Evolutionary conservation across 1,284 basidiomycete species (phyloP).

Genomic region (Calocybe gambosa): DNA sequence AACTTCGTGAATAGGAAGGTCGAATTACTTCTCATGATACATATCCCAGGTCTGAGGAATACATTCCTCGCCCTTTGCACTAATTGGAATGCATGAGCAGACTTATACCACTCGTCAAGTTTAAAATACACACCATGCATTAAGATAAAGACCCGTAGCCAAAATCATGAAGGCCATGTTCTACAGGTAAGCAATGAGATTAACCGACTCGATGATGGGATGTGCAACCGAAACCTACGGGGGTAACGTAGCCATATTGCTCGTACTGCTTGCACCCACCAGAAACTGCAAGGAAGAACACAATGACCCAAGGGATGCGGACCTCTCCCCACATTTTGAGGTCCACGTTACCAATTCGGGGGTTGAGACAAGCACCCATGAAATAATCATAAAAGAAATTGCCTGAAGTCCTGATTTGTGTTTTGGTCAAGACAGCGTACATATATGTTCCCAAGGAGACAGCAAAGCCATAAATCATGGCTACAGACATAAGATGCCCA

Average conservation of each 20-base stretch:
- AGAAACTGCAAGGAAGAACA: conserved; percentile 90
- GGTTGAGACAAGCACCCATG: conserved; percentile 96
- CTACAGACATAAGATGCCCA: conserved; percentile 93
- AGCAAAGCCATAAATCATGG: conserved; percentile 87
- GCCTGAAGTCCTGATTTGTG: conserved; percentile 88
- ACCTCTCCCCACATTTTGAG: conserved; percentile 99
- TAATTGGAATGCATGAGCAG: conserved; percentile 12
- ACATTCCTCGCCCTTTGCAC: conserved; percentile 89
- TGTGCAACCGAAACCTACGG: conserved; percentile 41
- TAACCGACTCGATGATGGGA: neutral
- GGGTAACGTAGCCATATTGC: conserved; percentile 85
- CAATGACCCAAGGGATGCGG: conserved; percentile 94
- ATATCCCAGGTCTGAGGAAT: conserved; percentile 99
- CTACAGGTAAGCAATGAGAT: conserved; percentile 29
- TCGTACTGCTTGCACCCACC: conserved; percentile 97
- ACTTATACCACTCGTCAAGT: too few relatives aligned
- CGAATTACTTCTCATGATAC: conserved; percentile 85
- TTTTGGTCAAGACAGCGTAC: conserved; percentile 69
- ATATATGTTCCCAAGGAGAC: conserved; percentile 81
- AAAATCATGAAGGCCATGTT: conserved; percentile 98
- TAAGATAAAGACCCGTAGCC: conserved; percentile 94
- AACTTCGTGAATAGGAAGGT: neutral
- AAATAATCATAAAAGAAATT: conserved; percentile 93
- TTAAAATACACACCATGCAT: conserved; percentile 68
- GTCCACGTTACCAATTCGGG: conserved; percentile 89